Evolutionary conservation across 768 basidiomycete genomes (phyloP).

Genomic region (Tricholoma bakamatsutake): DNA sequence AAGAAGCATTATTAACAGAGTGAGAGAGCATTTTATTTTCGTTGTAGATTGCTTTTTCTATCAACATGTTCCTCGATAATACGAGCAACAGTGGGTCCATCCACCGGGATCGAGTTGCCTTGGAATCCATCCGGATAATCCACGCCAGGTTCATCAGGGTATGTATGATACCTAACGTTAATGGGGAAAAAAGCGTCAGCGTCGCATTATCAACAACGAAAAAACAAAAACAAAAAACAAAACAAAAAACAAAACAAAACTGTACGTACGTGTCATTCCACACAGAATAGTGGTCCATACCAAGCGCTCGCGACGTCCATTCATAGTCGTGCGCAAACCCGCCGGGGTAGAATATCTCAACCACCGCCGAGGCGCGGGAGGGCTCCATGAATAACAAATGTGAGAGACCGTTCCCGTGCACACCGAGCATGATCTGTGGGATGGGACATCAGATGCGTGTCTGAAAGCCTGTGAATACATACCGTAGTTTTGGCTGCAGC

Average conservation of each 20-base stretch:
- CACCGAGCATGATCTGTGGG: conserved; percentile 57
- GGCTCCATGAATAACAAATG: conserved; percentile 83
- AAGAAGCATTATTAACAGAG: not conserved
- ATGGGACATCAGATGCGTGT: not conserved
- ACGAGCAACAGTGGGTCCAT: conserved; percentile 57
- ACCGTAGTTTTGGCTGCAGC: conserved; percentile 67
- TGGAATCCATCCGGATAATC: conserved; percentile 86
- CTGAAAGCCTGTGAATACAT: conserved; percentile 16
- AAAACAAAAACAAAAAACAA: not conserved
- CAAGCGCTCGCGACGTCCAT: conserved; percentile 71
- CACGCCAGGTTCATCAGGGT: conserved; percentile 40
- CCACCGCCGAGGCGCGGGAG: conserved; percentile 69
- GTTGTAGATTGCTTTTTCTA: not conserved
- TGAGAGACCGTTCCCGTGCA: conserved; percentile 79
- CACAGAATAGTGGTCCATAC: conserved; percentile 69
- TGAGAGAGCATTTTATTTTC: not conserved
- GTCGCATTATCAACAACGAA: conserved; percentile 15
- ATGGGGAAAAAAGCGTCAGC: not conserved
- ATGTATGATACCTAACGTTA: conserved; percentile 30
- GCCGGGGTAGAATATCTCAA: conserved; percentile 77
- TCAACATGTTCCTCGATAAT: conserved; percentile 65
- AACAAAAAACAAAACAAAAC: not conserved
- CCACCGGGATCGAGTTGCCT: conserved; percentile 66
- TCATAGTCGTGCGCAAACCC: conserved; percentile 87
- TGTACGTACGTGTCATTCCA: conserved; percentile 70